These are phyloP conservation scores for Colletotrichum lindemuthianum DNA, from an alignment of 2,329 filamentous ascomycete species.

Conservation along the genomic window DNA sequence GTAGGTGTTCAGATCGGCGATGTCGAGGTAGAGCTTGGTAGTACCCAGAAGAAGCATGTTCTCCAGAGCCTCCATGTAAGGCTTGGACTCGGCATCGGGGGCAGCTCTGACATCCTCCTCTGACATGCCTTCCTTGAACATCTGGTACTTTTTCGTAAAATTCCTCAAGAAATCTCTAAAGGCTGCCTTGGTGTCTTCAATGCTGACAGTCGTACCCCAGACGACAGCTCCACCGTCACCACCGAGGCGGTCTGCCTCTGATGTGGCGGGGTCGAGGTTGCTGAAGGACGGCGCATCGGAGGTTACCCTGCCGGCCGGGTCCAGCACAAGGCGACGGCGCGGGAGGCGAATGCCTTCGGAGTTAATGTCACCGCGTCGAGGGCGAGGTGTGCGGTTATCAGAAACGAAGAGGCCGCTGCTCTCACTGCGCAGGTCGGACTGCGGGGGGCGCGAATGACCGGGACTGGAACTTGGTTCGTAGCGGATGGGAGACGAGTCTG, in stretches of 20 bases:
- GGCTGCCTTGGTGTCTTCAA: conserved; percentile 84
- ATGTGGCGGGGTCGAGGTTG: conserved; percentile 81
- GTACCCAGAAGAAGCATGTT: conserved; percentile 91
- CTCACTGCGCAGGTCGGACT: conserved; percentile 81
- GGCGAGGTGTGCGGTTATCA: conserved; percentile 64
- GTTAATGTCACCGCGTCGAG: conserved; percentile 86
- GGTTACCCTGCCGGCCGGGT: conserved; percentile 67
- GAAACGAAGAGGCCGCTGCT: conserved; percentile 86
- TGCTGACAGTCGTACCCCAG: conserved; percentile 97
- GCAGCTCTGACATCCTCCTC: conserved; percentile 77
- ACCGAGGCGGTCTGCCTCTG: conserved; percentile 88
- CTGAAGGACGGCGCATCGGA: conserved; percentile 71
- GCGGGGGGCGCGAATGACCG: conserved; percentile 68
- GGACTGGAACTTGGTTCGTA: conserved; percentile 93
- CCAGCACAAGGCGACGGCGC: conserved; percentile 67
- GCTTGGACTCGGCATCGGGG: conserved; percentile 79
- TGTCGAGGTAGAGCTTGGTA: conserved; percentile 86
- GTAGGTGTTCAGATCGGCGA: conserved; percentile 90
- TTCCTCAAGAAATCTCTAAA: conserved; percentile 95
- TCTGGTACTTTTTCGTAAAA: conserved; percentile 91
- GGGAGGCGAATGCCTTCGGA: conserved; percentile 75
- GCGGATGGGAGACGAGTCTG: conserved; percentile 91
- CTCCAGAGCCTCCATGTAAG: conserved; percentile 86
- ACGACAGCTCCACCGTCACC: conserved; percentile 85
- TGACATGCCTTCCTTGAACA: conserved; percentile 87